Evolutionary conservation across 208 protist genomes (phyloP).

Genomic region (Trypanosoma lewisi): DNA sequence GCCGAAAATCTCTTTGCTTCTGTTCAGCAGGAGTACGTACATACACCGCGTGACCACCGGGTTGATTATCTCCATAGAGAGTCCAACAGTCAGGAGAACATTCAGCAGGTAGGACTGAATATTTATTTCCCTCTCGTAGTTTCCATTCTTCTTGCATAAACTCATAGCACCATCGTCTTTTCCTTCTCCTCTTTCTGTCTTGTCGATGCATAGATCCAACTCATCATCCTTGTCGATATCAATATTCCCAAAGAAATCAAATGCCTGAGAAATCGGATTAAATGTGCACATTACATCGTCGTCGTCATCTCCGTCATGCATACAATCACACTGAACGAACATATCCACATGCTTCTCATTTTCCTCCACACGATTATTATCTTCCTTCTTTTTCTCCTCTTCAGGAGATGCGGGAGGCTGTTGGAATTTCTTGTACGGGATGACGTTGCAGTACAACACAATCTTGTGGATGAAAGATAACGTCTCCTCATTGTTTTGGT

Average conservation of each 20-base stretch:
- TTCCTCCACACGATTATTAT: background rate
- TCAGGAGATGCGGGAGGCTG: background rate
- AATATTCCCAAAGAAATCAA: constrained; percentile 14
- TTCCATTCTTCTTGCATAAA: constrained; percentile 11
- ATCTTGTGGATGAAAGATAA: constrained; percentile 39
- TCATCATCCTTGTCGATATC: constrained; percentile 1
- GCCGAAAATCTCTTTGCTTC: constrained; percentile 41
- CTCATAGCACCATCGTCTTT: background rate
- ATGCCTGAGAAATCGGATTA: constrained; percentile 16
- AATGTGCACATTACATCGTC: constrained; percentile 6
- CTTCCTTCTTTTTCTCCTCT: too few species aligned
- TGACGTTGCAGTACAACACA: constrained; percentile 38
- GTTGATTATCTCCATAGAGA: constrained; percentile 48
- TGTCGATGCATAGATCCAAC: too few species aligned
- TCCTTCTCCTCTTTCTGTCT: background rate
- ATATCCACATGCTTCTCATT: background rate
- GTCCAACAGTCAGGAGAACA: constrained; percentile 47
- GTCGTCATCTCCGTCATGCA: too few species aligned
- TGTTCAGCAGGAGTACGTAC: constrained; percentile 28
- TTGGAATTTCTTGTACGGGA: constrained; percentile 25
- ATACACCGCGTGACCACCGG: constrained; percentile 38
- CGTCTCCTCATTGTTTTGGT: constrained; percentile 33
- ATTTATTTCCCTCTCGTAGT: constrained; percentile 34
- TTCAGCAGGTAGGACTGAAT: constrained; percentile 57
- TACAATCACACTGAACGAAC: too few species aligned